phyloP scores from a whole-genome alignment of 202 grass and related monocot species.

The Saccharum hybrid region DNA sequence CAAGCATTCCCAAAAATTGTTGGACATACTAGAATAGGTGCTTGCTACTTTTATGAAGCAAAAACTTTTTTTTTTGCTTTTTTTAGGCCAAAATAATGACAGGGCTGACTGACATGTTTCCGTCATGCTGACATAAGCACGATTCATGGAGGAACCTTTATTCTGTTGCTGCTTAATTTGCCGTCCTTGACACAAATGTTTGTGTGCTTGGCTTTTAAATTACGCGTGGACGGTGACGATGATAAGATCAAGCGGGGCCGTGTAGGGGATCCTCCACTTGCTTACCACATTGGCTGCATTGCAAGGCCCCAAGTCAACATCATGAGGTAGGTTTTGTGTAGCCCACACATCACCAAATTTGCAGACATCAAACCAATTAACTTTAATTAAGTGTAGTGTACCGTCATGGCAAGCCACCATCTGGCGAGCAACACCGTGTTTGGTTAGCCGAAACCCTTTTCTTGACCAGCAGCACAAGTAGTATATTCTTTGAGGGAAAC shows the following conservation, averaged over 20 bases:
- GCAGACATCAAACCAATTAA: slow-evolving; percentile 28
- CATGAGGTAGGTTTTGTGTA: slow-evolving; percentile 41
- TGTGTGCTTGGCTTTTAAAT: slow-evolving; percentile 10
- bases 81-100: too few relatives aligned
- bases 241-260: slow-evolving; percentile 28
- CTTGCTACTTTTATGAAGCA: background rate
- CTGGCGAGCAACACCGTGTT: background rate
- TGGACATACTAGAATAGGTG: background rate
- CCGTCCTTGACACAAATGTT: background rate
- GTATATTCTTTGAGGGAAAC: background rate
- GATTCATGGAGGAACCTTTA: background rate
- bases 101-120: background rate
- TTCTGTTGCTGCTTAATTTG: background rate
- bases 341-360: slow-evolving; percentile 38
- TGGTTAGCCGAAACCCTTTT: slow-evolving; percentile 13
- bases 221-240: slow-evolving; percentile 39
- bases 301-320: slow-evolving; percentile 24
- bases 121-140: slow-evolving; percentile 9
- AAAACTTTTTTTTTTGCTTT: too few relatives aligned
- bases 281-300: background rate
- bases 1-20: background rate
- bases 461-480: background rate
- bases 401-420: background rate
- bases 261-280: background rate
- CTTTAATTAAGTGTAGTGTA: too few relatives aligned